Conservation (phyloP, 305 asterid species). For the Fraxinus floribunda region DNA sequence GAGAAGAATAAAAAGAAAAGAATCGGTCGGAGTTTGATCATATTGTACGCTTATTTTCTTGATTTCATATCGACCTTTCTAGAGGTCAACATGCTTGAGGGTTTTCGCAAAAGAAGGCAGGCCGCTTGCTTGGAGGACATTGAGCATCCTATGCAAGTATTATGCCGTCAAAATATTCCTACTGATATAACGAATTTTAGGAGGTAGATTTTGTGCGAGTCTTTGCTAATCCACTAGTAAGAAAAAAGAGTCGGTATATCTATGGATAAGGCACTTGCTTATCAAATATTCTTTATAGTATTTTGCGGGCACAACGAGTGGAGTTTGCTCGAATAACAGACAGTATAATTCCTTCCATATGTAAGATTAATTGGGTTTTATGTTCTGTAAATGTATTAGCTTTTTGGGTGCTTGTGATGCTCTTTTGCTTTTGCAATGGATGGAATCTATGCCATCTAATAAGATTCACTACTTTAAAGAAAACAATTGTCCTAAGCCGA, state of each 20-base stretch:
- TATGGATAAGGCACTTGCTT: not conserved
- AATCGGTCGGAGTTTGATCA: not conserved
- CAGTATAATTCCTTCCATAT: constrained; percentile 26
- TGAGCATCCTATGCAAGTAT: not conserved
- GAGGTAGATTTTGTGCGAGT: not conserved
- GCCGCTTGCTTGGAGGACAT: not conserved
- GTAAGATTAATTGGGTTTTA: constrained; percentile 40
- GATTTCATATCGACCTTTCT: not conserved
- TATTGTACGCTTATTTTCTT: not conserved
- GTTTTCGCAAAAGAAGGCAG: not conserved
- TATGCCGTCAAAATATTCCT: not conserved
- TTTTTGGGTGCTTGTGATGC: constrained; percentile 57
- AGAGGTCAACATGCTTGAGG: not conserved
- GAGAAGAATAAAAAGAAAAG: not conserved
- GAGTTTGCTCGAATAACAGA: not conserved
- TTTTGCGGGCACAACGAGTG: not conserved
- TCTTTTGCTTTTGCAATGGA: constrained; percentile 47
- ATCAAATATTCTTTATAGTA: not conserved
- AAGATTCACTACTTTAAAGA: constrained; percentile 14
- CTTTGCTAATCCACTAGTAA: constrained; percentile 31
- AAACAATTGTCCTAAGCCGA: constrained; percentile 38
- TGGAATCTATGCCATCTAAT: constrained; percentile 48
- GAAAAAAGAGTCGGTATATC: constrained; percentile 10
- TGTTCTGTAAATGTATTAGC: constrained; percentile 49
- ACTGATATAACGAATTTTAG: not conserved